phyloP scores from a whole-genome alignment of 345 rosid genomes.

The Camelina neglecta region DNA sequence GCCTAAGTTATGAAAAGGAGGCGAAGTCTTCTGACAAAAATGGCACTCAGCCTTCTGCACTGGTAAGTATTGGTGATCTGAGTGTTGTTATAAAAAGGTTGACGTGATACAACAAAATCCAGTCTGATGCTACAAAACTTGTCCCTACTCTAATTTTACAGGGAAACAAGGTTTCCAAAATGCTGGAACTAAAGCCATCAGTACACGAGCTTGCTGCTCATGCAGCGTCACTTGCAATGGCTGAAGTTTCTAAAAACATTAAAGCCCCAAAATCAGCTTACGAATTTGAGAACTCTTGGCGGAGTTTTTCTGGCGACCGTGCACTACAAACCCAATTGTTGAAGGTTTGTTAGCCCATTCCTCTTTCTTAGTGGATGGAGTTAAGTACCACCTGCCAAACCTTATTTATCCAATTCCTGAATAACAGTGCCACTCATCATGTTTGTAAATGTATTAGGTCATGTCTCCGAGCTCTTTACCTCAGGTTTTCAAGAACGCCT shows the following conservation, averaged over 20 bases:
- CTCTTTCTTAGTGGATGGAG: too few species aligned
- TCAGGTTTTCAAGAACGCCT: conserved; percentile 73
- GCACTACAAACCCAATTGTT: conserved; percentile 63
- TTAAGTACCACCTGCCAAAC: background rate
- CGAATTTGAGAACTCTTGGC: conserved; percentile 88
- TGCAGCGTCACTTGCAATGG: conserved; percentile 77
- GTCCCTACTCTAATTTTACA: conserved; percentile 31
- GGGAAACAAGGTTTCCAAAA: conserved; percentile 51
- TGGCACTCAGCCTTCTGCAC: conserved; percentile 43
- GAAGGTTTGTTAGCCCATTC: conserved; percentile 55
- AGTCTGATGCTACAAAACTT: conserved; percentile 8
- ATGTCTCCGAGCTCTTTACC: conserved; percentile 77
- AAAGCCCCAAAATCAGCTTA: conserved; percentile 78
- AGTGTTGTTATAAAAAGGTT: background rate
- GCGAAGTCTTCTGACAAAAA: conserved; percentile 34
- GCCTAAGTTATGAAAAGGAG: conserved; percentile 39
- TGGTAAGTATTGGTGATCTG: conserved; percentile 26
- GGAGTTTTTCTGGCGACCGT: conserved; percentile 67
- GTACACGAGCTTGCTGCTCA: conserved; percentile 86
- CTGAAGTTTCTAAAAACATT: conserved; percentile 75
- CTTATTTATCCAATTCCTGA: background rate
- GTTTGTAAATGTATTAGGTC: conserved; percentile 52
- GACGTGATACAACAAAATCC: background rate
- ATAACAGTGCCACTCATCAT: conserved; percentile 4
- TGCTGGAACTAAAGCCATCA: conserved; percentile 57